These are phyloP conservation scores for Fraxinus nigra DNA, from an alignment of 305 asterid species.

Conservation along the genomic window DNA sequence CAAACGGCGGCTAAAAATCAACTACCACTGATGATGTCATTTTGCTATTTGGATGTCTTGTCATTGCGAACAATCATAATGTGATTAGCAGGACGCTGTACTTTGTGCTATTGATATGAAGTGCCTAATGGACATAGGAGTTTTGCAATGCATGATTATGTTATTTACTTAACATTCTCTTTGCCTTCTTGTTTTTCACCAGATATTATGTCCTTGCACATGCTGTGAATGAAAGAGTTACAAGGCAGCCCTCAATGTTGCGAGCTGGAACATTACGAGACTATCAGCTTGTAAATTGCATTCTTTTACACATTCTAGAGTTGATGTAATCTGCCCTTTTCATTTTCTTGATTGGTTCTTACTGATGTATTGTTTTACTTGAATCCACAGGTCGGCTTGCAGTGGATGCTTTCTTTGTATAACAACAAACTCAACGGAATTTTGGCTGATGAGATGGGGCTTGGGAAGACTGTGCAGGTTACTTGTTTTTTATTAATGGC, in stretches of 20 bases:
- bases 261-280: conserved; percentile 93
- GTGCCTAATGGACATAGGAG: conserved; percentile 10
- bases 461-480: conserved; percentile 99
- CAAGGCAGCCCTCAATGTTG: conserved; percentile 96
- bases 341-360: conserved; percentile 15
- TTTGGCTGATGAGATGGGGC: conserved; percentile 99
- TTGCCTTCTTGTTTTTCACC: conserved; percentile 18
- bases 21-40: not conserved
- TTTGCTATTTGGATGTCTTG: conserved; percentile 6
- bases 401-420: conserved; percentile 99
- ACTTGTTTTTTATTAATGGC: conserved; percentile 24
- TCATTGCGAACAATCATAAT: not conserved
- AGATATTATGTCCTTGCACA: conserved; percentile 98
- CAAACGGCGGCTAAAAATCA: not conserved
- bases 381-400: conserved; percentile 92
- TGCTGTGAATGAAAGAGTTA: conserved; percentile 94
- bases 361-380: conserved; percentile 22
- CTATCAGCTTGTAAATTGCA: conserved; percentile 86
- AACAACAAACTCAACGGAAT: conserved; percentile 97
- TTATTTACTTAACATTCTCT: conserved; percentile 10
- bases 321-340: conserved; percentile 16
- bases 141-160: conserved; percentile 9
- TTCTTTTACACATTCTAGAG: conserved; percentile 18
- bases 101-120: conserved; percentile 14
- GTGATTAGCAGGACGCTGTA: conserved; percentile 1